These are phyloP conservation scores for Cyclospora cayetanensis DNA, from an alignment of 169 alveolate species.

Conservation along the genomic window DNA sequence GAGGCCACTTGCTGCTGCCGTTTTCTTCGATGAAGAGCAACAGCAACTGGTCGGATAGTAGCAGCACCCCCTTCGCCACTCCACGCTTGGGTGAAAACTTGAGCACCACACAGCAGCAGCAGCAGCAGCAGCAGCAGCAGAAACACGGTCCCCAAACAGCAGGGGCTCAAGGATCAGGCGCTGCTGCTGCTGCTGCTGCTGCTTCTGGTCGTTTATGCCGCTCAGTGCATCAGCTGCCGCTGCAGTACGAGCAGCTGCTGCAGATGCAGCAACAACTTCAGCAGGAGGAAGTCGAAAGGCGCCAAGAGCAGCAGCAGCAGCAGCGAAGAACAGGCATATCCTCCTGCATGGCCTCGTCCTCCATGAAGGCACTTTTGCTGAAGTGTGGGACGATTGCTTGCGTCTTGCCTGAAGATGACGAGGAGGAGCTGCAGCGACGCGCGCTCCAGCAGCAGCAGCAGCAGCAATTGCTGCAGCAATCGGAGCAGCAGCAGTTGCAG, in stretches of 20 bases:
- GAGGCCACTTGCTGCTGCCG: neutral
- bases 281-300: neutral
- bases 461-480: neutral
- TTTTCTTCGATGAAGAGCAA: neutral
- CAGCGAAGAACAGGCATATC: neutral
- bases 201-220: neutral
- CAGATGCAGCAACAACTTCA: neutral
- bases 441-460: neutral
- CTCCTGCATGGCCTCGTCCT: neutral
- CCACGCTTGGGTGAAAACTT: neutral
- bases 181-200: neutral
- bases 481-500: too few relatives aligned
- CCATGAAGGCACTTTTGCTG: neutral
- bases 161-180: neutral
- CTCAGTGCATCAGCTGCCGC: too few relatives aligned
- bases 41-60: neutral
- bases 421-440: neutral
- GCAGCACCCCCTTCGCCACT: neutral
- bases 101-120: neutral
- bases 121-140: constrained; percentile 35
- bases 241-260: too few relatives aligned
- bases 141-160: neutral
- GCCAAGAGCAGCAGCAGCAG: neutral
- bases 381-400: constrained; percentile 35
- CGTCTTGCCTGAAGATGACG: constrained; percentile 51